Base-by-base conservation (phyloP, 352 stramenopile genomes). In the Globisporangium viniferum region DNA sequence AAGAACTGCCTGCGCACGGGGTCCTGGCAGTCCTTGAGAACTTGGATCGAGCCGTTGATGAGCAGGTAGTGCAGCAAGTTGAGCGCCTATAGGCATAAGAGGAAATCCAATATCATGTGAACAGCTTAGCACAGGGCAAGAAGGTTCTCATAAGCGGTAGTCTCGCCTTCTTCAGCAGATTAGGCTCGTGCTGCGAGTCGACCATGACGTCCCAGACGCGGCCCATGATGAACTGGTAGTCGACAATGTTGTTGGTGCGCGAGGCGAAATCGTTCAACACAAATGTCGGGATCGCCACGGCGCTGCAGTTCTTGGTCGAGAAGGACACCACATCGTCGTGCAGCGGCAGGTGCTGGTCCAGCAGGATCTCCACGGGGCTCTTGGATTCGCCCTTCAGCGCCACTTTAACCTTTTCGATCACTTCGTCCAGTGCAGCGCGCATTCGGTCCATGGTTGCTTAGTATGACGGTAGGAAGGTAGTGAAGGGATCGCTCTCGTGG, bases 131-230 rank as follows among this genome's bases (percentile, higher is more conserved):
- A 3, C 10, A 41, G 10, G 36, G 9, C 10, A 14, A 41, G 36
- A 2, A 14, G 36, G 36, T 41, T 8, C n/a, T 48, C 14, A 7
- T 48, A 20, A 48, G 15, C 41, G 15, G 41, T n/a, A n/a, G 41
- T 8, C 41, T 48, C 41, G 8, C 41, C 79, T 92, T 92, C 64
- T 86, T 85, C 78, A 92, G 80, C 39, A 89, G 62, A 6, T 49
- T 72, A 0, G 80, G 83, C 27, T 90, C 74, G 49, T 84, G 64
- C 51, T 91, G 74, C 15, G 79, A 67, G 24, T 92, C 76, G 2
- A 92, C 79, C 35, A 89, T 69, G 59, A 91, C 77, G 31, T 88
- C 80, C 84, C 86, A 92, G 39, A 94, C 78, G 31, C 84, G 82
- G 24, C 73, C 70, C 68, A 92, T 75, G 22, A 94, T 94, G 72